Percentiles rank a stretch among this genome's conserved stretches.
Conservation (phyloP, 371 early-diverging fungal species). For the Mortierella sp. region DNA sequence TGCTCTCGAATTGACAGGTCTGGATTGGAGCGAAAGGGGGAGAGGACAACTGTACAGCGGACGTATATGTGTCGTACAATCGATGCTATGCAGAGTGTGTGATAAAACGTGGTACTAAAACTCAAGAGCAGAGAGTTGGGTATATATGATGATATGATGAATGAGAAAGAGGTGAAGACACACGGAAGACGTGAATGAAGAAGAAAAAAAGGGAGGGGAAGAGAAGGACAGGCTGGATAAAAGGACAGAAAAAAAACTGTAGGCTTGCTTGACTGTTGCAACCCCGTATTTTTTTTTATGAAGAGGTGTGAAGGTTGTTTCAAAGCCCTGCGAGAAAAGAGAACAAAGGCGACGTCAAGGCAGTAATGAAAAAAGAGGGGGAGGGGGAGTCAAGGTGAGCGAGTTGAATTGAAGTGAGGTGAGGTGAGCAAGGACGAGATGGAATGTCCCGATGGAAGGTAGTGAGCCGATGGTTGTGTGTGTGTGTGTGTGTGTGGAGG, state of each 20-base stretch:
- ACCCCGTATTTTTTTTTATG: neutral
- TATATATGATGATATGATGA: neutral
- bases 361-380: neutral
- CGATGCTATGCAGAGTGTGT: neutral
- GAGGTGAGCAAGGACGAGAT: neutral
- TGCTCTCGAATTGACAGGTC: neutral
- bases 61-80: neutral
- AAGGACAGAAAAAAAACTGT: neutral
- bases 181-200: neutral
- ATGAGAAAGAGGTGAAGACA: neutral
- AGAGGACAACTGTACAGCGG: neutral
- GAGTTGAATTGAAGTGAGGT: neutral
- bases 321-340: conserved; percentile 1
- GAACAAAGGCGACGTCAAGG: neutral
- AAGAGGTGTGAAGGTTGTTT: conserved; percentile 10
- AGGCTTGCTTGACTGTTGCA: conserved; percentile 1
- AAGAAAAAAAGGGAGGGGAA: neutral
- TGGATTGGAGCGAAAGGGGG: conserved; percentile 4
- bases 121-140: neutral
- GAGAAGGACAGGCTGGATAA: neutral
- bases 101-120: neutral
- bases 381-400: neutral
- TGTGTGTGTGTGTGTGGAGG: too few species aligned
- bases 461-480: conserved; percentile 8
- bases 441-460: conserved; percentile 7